Base-by-base conservation (phyloP, 192 early-diverging fungal species). In the Piromyces finnis region DNA sequence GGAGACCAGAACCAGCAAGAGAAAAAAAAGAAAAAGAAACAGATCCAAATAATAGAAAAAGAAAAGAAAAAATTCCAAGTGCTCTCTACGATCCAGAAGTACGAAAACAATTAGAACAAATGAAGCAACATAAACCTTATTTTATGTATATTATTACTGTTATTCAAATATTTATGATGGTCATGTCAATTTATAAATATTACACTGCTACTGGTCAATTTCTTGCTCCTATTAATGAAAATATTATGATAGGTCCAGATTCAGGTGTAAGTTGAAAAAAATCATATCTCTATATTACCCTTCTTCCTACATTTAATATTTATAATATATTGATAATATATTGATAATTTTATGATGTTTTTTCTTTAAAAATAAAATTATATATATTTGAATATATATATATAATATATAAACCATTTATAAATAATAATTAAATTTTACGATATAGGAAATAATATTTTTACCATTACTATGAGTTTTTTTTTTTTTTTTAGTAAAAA, bases 201-300 rank as follows among this genome's bases (percentile, higher is more conserved):
- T 51, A 51, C 14, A 51, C 15, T 17, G 15, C 22, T 22, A 51
- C 41, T 51, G 6, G 6, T 22, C 1, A 17, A 22, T 2, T 17
- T 3, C 0, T 51, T 17, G 41, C 15, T 1, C 18, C 41, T 1
- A 3, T 51, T 5, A 51, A 7, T 51, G 15, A 17, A 51, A 51
- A 51, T 51, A 0, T 6, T 51, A 92, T 96, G 91, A 94, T 95
- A 82, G 95, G 95, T 12, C 94, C 94, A 13, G 80, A 85, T 5
- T 41, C 88, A 7, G 87, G 87, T 12, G 87, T 87, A 12, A 12
- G 36, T 35, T 22, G 17, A n/a, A n/a, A n/a, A n/a, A n/a, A n/a
- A n/a, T n/a, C n/a, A n/a, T n/a, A n/a, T n/a, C n/a, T n/a, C n/a
- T n/a, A n/a, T n/a, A n/a, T n/a, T n/a, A n/a, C n/a, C n/a, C n/a